phyloP scores from a whole-genome alignment of 2,329 filamentous ascomycete genomes.

The Thyridium curvatum region DNA sequence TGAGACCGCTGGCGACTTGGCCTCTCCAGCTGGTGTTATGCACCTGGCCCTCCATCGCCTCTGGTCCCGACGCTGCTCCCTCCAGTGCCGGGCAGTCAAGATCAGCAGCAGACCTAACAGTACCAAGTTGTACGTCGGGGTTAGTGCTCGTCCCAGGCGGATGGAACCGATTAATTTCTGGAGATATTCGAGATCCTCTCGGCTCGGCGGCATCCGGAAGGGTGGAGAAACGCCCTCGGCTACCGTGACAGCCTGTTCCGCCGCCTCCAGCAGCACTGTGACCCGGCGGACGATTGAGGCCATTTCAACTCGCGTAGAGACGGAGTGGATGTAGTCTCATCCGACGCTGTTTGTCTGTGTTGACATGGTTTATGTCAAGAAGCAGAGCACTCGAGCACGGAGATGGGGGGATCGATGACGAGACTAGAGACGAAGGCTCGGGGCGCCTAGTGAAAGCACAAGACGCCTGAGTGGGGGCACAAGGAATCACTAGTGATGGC shows the following conservation, averaged over 20 bases:
- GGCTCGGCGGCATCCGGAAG: conserved; percentile 18
- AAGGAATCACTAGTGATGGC: too few relatives aligned
- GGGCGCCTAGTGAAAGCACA: neutral
- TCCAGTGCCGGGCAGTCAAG: conserved; percentile 20
- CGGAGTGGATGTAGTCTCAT: too few relatives aligned
- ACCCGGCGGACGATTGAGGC: too few relatives aligned
- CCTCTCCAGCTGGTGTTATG: conserved; percentile 1
- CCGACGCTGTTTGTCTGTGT: too few relatives aligned
- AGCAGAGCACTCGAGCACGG: too few relatives aligned
- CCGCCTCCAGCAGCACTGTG: too few relatives aligned
- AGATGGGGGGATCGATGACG: too few relatives aligned
- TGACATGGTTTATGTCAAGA: too few relatives aligned
- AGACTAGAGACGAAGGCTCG: neutral
- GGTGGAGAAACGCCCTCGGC: conserved; percentile 21
- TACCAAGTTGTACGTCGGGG: conserved; percentile 25
- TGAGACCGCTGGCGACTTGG: conserved; percentile 1
- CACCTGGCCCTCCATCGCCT: conserved; percentile 17
- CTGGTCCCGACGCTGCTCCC: conserved; percentile 11
- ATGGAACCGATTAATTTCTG: conserved; percentile 21
- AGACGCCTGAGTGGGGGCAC: neutral
- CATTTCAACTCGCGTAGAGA: too few relatives aligned
- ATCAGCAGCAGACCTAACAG: conserved; percentile 19
- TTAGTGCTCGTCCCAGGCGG: conserved; percentile 23
- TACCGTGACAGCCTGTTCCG: neutral
- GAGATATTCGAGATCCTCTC: conserved; percentile 27